Conservation (phyloP, 1,284 basidiomycete species). For the Xerocomus minutiporus region DNA sequence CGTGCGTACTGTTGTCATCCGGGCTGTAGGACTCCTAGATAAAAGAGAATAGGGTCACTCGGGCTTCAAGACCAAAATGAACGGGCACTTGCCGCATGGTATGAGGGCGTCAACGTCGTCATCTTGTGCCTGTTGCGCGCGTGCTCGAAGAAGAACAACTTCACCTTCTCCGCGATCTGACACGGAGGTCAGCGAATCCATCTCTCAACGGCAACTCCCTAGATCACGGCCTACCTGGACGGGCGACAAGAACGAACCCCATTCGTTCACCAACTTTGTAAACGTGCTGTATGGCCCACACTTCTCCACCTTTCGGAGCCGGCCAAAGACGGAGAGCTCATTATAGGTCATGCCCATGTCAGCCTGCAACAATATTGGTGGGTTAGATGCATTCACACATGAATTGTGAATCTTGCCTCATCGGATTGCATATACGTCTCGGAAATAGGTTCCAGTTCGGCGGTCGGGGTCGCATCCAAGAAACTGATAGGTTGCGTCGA, state of each 20-base stretch:
- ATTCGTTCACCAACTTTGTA: conserved; percentile 88
- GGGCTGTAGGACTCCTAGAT: conserved; percentile 88
- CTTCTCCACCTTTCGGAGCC: conserved; percentile 93
- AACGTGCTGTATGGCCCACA: conserved; percentile 97
- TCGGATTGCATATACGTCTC: conserved; percentile 93
- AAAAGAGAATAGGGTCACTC: not conserved
- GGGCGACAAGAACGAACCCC: conserved; percentile 81
- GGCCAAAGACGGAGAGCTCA: conserved; percentile 89
- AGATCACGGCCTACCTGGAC: conserved; percentile 53
- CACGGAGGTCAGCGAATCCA: not conserved
- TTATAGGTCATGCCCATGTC: conserved; percentile 99
- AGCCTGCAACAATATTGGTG: conserved; percentile 43
- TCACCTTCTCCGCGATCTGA: conserved; percentile 95
- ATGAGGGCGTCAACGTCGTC: conserved; percentile 96
- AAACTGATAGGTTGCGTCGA: conserved; percentile 55
- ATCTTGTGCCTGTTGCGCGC: conserved; percentile 98
- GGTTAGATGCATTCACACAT: not conserved
- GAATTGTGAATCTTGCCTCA: conserved; percentile 52
- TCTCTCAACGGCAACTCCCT: not conserved
- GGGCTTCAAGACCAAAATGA: not conserved
- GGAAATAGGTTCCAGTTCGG: conserved; percentile 94
- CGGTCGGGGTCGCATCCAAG: conserved; percentile 87
- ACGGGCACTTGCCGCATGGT: conserved; percentile 75
- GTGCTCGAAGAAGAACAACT: conserved; percentile 95
- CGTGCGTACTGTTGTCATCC: conserved; percentile 86